Evolutionary conservation across 176 grass and related monocot genomes (phyloP).

Genomic region (Triticum timopheevii): DNA sequence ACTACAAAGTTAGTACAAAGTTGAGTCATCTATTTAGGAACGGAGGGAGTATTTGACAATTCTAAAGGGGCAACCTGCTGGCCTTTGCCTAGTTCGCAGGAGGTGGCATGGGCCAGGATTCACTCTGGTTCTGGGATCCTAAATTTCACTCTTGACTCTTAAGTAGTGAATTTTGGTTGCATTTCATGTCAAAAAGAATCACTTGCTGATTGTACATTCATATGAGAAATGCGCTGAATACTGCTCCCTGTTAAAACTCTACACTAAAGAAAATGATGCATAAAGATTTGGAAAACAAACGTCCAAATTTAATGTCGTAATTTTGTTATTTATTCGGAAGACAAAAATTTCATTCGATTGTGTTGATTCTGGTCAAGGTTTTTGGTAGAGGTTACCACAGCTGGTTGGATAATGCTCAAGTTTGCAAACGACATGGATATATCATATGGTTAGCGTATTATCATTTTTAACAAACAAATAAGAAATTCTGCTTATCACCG

Average conservation of each 20-base stretch:
- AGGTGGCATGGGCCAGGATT: not conserved
- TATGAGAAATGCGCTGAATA: not conserved
- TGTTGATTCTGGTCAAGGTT: not conserved
- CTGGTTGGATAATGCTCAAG: not conserved
- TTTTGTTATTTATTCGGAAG: not conserved
- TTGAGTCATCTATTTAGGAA: too few species aligned
- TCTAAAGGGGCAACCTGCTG: conserved; percentile 17
- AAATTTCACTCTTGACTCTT: not conserved
- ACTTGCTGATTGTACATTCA: not conserved
- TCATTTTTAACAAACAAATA: not conserved
- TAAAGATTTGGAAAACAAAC: not conserved
- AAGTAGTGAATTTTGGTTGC: not conserved
- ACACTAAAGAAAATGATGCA: not conserved
- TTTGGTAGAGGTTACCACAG: not conserved
- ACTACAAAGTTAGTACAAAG: too few species aligned
- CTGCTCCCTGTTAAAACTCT: not conserved
- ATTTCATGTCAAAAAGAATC: conserved; percentile 11
- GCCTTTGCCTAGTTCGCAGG: not conserved
- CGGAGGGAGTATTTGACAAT: not conserved
- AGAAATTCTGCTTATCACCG: not conserved
- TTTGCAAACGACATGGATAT: not conserved
- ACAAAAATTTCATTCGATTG: not conserved
- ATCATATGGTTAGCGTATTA: not conserved
- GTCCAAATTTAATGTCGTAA: not conserved
- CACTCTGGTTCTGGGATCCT: not conserved